Percentiles rank a stretch among this genome's conserved stretches.
These are phyloP conservation scores for Tolypocladium tundrense DNA, from an alignment of 2,329 filamentous ascomycete genomes.

Conservation along the genomic window DNA sequence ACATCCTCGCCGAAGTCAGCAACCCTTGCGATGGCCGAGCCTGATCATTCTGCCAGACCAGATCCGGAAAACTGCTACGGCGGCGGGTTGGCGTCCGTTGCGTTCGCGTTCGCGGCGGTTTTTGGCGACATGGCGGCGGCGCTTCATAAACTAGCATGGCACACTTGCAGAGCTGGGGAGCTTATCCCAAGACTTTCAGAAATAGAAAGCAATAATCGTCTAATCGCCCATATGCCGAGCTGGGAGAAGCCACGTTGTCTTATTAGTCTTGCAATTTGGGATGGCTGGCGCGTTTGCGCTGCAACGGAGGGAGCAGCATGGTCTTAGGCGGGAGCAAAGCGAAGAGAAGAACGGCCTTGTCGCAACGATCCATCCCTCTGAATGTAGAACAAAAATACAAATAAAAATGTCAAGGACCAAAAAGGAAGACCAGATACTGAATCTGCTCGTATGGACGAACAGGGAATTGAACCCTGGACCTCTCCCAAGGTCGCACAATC, in stretches of 20 bases:
- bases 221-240: no score
- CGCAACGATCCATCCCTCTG: background rate
- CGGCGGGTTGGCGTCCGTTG: background rate
- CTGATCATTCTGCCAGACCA: background rate
- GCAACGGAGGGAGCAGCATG: no score
- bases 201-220: background rate
- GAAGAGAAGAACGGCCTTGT: no score
- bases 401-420: conserved; percentile 5
- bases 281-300: no score
- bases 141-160: background rate
- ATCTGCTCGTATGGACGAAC: conserved; percentile 14
- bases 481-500: conserved; percentile 14
- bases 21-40: background rate
- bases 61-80: background rate
- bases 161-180: background rate
- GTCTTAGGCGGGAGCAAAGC: no score
- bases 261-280: no score
- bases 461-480: conserved; percentile 24
- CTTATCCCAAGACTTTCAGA: background rate
- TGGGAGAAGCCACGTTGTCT: no score
- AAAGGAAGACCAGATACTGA: background rate
- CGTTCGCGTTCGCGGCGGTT: background rate
- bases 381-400: background rate
- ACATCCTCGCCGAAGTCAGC: background rate
- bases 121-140: background rate